Percentiles rank a stretch among this genome's conserved stretches.
These are phyloP conservation scores for Thalia dealbata DNA, from an alignment of 176 grass and related monocot genomes.

Conservation along the genomic window DNA sequence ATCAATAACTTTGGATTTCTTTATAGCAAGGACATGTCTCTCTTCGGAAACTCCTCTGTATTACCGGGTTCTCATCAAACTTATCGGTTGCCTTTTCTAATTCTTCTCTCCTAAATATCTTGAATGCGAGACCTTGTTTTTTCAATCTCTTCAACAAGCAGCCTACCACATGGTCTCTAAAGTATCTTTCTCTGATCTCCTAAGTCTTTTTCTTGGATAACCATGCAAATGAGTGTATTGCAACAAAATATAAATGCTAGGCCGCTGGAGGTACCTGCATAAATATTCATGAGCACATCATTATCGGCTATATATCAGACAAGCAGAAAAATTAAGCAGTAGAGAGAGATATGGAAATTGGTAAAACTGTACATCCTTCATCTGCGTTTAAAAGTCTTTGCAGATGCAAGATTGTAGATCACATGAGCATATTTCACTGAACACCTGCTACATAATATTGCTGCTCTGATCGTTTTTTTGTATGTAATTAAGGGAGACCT, in stretches of 20 bases:
- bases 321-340: too few relatives aligned
- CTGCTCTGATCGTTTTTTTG: too few relatives aligned
- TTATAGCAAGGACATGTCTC: not conserved
- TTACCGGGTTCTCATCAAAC: not conserved
- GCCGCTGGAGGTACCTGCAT: not conserved
- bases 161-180: constrained; percentile 1
- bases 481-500: too few relatives aligned
- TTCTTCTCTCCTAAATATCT: constrained; percentile 3
- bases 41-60: not conserved
- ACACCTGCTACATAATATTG: too few relatives aligned
- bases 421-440: too few relatives aligned
- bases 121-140: constrained; percentile 7
- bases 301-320: too few relatives aligned
- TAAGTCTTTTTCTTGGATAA: not conserved
- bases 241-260: not conserved
- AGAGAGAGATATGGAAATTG: too few relatives aligned
- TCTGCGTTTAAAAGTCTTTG: too few relatives aligned
- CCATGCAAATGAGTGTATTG: not conserved
- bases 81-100: constrained; percentile 1
- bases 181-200: not conserved
- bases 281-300: not conserved
- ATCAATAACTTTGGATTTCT: not conserved
- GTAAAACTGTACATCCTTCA: too few relatives aligned
- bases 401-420: too few relatives aligned
- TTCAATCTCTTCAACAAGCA: not conserved